A percentile compares a stretch with the other conserved stretches of the same genome.
phyloP scores from a whole-genome alignment of 306 rosid genomes.

The Hylodesmum podocarpum region DNA sequence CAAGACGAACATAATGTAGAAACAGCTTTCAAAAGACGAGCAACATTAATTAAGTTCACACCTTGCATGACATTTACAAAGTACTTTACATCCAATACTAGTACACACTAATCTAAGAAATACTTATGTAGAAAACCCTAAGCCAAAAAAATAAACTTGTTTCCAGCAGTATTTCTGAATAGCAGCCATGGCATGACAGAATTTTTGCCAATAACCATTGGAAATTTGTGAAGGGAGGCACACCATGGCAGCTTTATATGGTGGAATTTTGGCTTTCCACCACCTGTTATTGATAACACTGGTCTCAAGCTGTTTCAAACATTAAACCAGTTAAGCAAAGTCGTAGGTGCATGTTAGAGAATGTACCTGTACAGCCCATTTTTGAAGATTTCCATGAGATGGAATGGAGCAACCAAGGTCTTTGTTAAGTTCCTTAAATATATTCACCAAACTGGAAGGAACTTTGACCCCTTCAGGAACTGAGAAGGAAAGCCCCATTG shows the following conservation, averaged over 20 bases:
- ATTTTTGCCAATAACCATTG: too few species aligned
- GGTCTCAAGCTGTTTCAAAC: too few species aligned
- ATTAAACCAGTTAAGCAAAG: too few species aligned
- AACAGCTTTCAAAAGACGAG: not conserved
- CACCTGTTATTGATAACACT: too few species aligned
- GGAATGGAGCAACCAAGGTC: conserved; percentile 92
- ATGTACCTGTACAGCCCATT: conserved; percentile 89
- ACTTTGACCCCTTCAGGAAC: conserved; percentile 88
- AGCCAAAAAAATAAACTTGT: too few species aligned
- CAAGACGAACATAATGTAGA: not conserved
- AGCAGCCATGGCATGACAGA: too few species aligned
- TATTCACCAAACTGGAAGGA: conserved; percentile 84
- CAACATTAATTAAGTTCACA: not conserved
- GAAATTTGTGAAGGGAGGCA: too few species aligned
- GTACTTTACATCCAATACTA: not conserved
- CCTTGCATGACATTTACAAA: not conserved
- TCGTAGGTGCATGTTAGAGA: not conserved
- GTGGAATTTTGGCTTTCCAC: too few species aligned
- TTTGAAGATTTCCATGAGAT: conserved; percentile 75
- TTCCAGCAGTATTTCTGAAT: too few species aligned
- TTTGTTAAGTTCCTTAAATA: conserved; percentile 78
- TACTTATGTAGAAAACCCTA: not conserved
- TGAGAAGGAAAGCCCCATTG: conserved; percentile 97
- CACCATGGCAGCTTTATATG: too few species aligned
- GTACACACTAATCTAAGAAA: not conserved